Conservation (phyloP, 1,284 basidiomycete species). For the Rhodotorula sp. region DNA sequence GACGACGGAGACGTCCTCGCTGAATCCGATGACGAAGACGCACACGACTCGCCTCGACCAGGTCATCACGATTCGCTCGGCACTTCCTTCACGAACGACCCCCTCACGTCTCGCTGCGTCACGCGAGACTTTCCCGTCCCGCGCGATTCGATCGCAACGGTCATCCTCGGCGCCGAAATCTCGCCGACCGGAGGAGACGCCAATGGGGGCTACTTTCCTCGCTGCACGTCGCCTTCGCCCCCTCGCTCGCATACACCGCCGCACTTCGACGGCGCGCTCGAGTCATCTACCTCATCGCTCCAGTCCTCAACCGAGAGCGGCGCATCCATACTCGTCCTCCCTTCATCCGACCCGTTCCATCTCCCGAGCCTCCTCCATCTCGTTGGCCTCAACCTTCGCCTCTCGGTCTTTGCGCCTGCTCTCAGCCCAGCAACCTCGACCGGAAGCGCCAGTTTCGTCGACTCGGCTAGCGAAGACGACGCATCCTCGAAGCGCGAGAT, state of each 20-base stretch:
- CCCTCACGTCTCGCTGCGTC: conserved; percentile 13
- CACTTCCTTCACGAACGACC: conserved; percentile 15
- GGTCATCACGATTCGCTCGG: neutral
- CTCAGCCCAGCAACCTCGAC: neutral
- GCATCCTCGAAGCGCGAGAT: too few species aligned
- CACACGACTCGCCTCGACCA: neutral
- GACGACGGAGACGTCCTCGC: neutral
- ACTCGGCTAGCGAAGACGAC: too few species aligned
- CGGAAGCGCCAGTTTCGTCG: too few species aligned
- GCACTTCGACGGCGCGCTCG: neutral
- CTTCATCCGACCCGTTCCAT: conserved; percentile 28
- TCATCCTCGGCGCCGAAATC: neutral
- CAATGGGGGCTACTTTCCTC: conserved; percentile 10
- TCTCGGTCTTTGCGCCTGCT: conserved; percentile 17
- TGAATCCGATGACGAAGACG: neutral
- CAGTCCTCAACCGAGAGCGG: neutral
- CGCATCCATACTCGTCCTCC: conserved; percentile 11
- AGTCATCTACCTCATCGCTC: neutral
- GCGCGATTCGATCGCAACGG: too few species aligned
- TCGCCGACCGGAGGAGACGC: neutral
- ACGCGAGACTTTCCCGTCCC: neutral
- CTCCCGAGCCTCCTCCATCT: conserved; percentile 34
- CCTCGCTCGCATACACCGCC: neutral
- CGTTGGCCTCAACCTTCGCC: conserved; percentile 37
- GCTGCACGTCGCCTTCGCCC: neutral